Base-by-base conservation (phyloP, 345 rosid species). In the Lumnitzera racemosa region DNA sequence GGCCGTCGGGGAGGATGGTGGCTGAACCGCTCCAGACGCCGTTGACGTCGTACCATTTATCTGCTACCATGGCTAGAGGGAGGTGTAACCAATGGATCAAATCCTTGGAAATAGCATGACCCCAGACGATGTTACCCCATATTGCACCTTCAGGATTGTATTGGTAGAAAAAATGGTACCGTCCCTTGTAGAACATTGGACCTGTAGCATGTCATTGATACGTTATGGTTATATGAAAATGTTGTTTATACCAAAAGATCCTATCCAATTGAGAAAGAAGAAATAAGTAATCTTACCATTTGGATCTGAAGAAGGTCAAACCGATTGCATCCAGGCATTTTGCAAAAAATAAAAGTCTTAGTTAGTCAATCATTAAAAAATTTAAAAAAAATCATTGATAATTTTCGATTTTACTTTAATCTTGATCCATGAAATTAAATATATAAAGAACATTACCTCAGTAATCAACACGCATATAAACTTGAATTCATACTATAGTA, bases 11-110 rank as follows among this genome's bases (percentile, higher is more conserved):
- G 7, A 91, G 87, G 69, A 91, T 61, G 3, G 98, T 91, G 41
- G 98, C 95, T 0, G 98, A 91, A 57, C 98, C 98, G 11, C 91
- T 84, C 95, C 95, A 91, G 55, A 91, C 98, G 0, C 98, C 98
- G 2, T 80, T 79, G 9, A 63, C 47, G 11, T 91, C 98, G 47
- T 88, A 91, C 92, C 96, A 86, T 13, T 85, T 74, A 67, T 91
- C 95, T 23, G 90, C 80, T 50, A 84, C 80, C 98, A 91, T 83
- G 17, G 96, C 98, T 9, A 89, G 14, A 2, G 96, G 98, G 47
- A 91, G 90, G 77, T 89, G 83, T 61, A 79, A 84, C 98, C 98
- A 91, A 56, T 85, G 87, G 73, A 89, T 79, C 57, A 89, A 64
- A 56, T 91, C 96, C 58, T 62, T 73, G 12, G 98, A 91, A 9